Evolutionary conservation across 2,329 filamentous ascomycete species (phyloP), one percentile per base, ranked within the genome.

Genomic region (Lasiodiplodia theobromae): DNA sequence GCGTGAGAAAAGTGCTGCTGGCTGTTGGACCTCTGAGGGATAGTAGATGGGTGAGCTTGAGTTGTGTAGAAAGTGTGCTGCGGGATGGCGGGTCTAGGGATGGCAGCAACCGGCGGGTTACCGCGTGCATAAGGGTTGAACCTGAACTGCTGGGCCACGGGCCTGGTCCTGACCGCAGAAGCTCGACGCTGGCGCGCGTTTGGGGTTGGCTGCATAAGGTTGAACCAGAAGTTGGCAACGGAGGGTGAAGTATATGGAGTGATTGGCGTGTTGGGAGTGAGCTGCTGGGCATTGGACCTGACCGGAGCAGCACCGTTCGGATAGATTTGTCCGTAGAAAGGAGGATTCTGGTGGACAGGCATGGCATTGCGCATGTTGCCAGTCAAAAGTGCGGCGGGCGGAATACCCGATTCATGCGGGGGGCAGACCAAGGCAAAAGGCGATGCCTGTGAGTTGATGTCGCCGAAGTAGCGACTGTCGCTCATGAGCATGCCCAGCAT

Each of bases 81-180:
- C 18, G 38, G 38, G 38, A 44, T 18, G 18, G 14, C 38, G 16
- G 5, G 38, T 44, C 12, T 44, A 12, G 12, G 5, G 14, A n/a
- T 23, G 14, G 38, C 16, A 44, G 38, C 31, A 38, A 23, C 31
- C 31, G 23, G 2, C 25, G 25, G 34, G 18, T 16, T 37, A 10
- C 25, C 18, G 7, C 25, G 7, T 11, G 18, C 14, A 14, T 37
- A 31, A n/a, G 31, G 31, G 16, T 18, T 18, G n/a, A 40, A 40
- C 56, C 21, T 16, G 21, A 63, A 51, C 58, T 23, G 16, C 18
- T 68, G 82, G 79, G 0, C 74, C 68, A 6, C 76, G 69, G 69
- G 78, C 79, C 14, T 72, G 69, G 51, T 73, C 72, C 8, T 70
- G 73, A 12, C 76, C 72, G 66, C 89, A 79, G 2, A 80, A 47